phyloP scores from a whole-genome alignment of 139 green algal genomes.

The Ostreobium quekettii region DNA sequence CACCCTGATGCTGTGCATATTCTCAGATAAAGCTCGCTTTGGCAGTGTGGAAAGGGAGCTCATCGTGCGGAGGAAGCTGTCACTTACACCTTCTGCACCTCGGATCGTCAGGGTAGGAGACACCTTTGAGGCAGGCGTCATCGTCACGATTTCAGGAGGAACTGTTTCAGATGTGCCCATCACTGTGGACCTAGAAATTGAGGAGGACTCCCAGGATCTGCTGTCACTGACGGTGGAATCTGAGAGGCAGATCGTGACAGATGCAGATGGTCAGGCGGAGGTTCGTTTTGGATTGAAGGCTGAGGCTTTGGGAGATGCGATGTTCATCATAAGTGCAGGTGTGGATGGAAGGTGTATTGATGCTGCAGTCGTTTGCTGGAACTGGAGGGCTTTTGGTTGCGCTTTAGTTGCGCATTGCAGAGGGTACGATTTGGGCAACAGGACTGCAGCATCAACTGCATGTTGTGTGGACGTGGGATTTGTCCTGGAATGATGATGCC shows the following conservation, averaged over 20 bases:
- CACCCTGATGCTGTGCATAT: too few species aligned
- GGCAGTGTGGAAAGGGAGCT: slow-evolving; percentile 33
- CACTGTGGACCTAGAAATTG: background rate
- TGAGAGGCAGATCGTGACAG: background rate
- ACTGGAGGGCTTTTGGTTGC: too few species aligned
- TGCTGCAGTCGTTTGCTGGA: too few species aligned
- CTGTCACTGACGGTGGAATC: too few species aligned
- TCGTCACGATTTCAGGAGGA: slow-evolving; percentile 29
- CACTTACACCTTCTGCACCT: slow-evolving; percentile 41
- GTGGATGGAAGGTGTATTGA: too few species aligned
- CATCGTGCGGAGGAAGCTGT: slow-evolving; percentile 40
- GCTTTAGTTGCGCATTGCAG: too few species aligned
- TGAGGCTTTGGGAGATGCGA: background rate
- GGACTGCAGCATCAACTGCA: too few species aligned
- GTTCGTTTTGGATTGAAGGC: background rate
- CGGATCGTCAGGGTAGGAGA: slow-evolving; percentile 44
- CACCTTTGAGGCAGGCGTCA: slow-evolving; percentile 40
- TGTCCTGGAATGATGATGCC: too few species aligned
- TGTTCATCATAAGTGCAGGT: background rate
- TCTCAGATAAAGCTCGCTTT: slow-evolving; percentile 24
- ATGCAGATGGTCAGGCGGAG: slow-evolving; percentile 4
- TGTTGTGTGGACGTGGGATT: too few species aligned
- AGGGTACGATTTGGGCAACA: too few species aligned
- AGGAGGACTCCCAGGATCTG: background rate
- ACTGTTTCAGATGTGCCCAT: background rate